phyloP scores from a whole-genome alignment of 768 basidiomycete genomes.

The Russula lepida region DNA sequence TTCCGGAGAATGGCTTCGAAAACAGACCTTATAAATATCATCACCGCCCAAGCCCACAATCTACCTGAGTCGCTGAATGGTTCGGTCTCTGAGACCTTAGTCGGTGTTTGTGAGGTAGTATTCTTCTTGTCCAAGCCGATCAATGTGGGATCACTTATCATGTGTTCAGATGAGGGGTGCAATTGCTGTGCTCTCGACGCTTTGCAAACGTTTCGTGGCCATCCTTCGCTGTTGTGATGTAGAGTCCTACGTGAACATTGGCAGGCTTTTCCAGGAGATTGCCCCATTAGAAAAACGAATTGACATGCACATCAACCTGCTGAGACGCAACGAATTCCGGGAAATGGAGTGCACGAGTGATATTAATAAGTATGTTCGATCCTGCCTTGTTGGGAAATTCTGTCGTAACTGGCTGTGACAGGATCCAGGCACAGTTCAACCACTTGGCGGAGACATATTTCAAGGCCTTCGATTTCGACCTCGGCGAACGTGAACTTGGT shows the following conservation, averaged over 20 bases:
- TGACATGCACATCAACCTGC: slow-evolving; percentile 81
- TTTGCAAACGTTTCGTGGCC: slow-evolving; percentile 86
- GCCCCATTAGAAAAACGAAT: slow-evolving; percentile 84
- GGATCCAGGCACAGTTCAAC: slow-evolving; percentile 89
- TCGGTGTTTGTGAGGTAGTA: slow-evolving; percentile 89
- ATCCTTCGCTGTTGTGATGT: slow-evolving; percentile 75
- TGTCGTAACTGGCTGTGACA: slow-evolving; percentile 26
- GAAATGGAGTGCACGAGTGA: slow-evolving; percentile 92
- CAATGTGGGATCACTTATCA: background rate
- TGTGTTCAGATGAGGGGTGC: slow-evolving; percentile 66
- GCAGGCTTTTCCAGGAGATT: slow-evolving; percentile 76
- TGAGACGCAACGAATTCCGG: slow-evolving; percentile 83
- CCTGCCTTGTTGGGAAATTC: background rate
- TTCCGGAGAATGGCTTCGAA: slow-evolving; percentile 87
- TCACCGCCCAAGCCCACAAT: slow-evolving; percentile 75
- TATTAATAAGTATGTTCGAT: slow-evolving; percentile 60
- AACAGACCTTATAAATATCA: slow-evolving; percentile 73
- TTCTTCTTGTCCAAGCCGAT: background rate
- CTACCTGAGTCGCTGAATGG: slow-evolving; percentile 81
- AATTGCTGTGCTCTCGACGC: slow-evolving; percentile 66
- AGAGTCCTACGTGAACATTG: slow-evolving; percentile 78
- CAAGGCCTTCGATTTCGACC: slow-evolving; percentile 69
- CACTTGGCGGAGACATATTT: slow-evolving; percentile 88
- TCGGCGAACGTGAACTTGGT: slow-evolving; percentile 84
- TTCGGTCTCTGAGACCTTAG: slow-evolving; percentile 72